Evolutionary conservation across 345 rosid genomes (phyloP).

Genomic region (Geranium brycei): DNA sequence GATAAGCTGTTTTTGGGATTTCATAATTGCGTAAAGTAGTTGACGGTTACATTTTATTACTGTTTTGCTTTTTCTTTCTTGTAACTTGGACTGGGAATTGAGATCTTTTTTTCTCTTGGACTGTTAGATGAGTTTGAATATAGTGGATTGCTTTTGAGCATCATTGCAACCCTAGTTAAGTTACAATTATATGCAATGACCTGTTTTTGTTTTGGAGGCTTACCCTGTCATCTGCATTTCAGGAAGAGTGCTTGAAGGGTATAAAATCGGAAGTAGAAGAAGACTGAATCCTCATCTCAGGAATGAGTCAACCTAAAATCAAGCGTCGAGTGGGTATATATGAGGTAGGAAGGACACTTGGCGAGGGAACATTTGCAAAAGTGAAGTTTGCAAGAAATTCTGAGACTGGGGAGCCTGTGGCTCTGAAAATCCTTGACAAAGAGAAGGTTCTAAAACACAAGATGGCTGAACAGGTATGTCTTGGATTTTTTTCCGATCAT

Average conservation of each 20-base stretch:
- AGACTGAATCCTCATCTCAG: conserved; percentile 1
- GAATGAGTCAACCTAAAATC: conserved; percentile 52
- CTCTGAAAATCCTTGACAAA: conserved; percentile 92
- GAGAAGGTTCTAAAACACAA: conserved; percentile 93
- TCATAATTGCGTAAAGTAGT: neutral
- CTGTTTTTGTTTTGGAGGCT: neutral
- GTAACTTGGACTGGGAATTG: too few relatives aligned
- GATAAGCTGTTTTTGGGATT: neutral
- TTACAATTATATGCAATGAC: too few relatives aligned
- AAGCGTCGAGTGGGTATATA: conserved; percentile 82
- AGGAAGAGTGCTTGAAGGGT: neutral
- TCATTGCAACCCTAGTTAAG: too few relatives aligned
- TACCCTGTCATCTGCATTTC: neutral
- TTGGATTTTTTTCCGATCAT: neutral
- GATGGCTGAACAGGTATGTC: conserved; percentile 85
- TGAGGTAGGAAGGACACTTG: conserved; percentile 92
- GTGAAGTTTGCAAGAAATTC: conserved; percentile 91
- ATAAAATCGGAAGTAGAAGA: neutral
- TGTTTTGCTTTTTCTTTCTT: neutral
- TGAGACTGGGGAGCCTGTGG: conserved; percentile 72
- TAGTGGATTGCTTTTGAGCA: too few relatives aligned
- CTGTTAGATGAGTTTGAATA: too few relatives aligned
- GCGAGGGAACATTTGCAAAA: conserved; percentile 94
- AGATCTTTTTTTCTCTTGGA: too few relatives aligned
- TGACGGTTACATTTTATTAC: neutral